A percentile compares a stretch with the other conserved stretches of the same genome.
Conservation (phyloP, 345 rosid genomes). For the Heritiera littoralis region DNA sequence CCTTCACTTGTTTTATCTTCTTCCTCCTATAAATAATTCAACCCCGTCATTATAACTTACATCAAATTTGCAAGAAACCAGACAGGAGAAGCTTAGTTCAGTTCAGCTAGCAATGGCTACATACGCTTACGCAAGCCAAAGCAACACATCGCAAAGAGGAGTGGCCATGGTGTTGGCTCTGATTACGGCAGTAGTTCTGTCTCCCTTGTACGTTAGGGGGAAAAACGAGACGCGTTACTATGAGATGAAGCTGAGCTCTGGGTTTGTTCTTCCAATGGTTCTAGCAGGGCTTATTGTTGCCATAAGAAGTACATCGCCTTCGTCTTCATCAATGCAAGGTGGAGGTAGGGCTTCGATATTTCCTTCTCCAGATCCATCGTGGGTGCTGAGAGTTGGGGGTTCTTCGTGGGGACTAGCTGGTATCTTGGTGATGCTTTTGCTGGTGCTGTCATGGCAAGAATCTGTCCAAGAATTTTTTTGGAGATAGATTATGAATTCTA, state of each 20-base stretch:
- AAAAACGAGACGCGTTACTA: slow-evolving; percentile 28
- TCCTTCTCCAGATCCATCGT: slow-evolving; percentile 48
- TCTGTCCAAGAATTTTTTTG: slow-evolving; percentile 45
- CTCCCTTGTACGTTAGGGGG: slow-evolving; percentile 43
- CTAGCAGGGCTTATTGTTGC: slow-evolving; percentile 61
- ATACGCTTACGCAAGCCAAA: slow-evolving; percentile 5
- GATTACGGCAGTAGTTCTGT: slow-evolving; percentile 45
- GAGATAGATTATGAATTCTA: background rate
- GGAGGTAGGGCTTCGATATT: slow-evolving; percentile 26
- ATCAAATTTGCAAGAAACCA: background rate
- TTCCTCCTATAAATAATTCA: slow-evolving; percentile 32
- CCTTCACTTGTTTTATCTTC: slow-evolving; percentile 28
- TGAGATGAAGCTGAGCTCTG: slow-evolving; percentile 44
- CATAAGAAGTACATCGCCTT: slow-evolving; percentile 42
- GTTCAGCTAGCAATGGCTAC: slow-evolving; percentile 36
- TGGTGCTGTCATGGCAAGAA: slow-evolving; percentile 62
- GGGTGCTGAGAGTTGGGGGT: slow-evolving; percentile 57
- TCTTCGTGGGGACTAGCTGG: slow-evolving; percentile 67
- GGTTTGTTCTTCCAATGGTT: slow-evolving; percentile 55
- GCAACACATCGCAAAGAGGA: slow-evolving; percentile 47
- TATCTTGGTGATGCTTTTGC: slow-evolving; percentile 50
- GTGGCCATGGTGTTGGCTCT: slow-evolving; percentile 65
- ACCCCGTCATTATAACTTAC: background rate
- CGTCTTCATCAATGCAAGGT: slow-evolving; percentile 16
- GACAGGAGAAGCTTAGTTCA: background rate